These are phyloP conservation scores for Beta macrorhiza DNA, from an alignment of 179 eudicot genomes.

Conservation along the genomic window DNA sequence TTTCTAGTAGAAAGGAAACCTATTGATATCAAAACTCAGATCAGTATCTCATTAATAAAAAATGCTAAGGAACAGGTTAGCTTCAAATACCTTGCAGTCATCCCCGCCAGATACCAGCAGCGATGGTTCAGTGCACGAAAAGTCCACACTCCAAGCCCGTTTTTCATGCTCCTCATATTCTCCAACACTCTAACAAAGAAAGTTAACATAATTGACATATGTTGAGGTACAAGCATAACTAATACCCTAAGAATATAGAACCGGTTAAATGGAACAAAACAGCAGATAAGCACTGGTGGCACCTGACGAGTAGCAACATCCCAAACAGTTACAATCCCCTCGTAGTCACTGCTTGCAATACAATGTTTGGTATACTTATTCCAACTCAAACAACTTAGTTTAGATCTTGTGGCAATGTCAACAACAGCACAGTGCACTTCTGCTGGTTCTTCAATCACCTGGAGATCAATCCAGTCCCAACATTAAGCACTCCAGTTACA, in stretches of 20 bases:
- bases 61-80: neutral
- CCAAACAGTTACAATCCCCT: constrained; percentile 93
- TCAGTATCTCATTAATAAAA: neutral
- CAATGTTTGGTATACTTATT: constrained; percentile 69
- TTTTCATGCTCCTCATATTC: constrained; percentile 99
- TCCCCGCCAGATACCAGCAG: constrained; percentile 96
- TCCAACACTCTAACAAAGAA: constrained; percentile 63
- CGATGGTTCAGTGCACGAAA: constrained; percentile 79
- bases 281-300: constrained; percentile 11
- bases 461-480: constrained; percentile 24
- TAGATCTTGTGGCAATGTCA: constrained; percentile 82
- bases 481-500: neutral
- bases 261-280: constrained; percentile 2
- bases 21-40: neutral
- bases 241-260: neutral
- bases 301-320: constrained; percentile 86
- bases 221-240: neutral
- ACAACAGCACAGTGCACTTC: constrained; percentile 81
- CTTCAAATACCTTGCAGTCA: constrained; percentile 75
- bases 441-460: constrained; percentile 86
- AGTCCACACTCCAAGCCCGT: constrained; percentile 97
- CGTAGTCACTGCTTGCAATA: constrained; percentile 96
- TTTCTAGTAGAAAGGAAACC: neutral
- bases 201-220: constrained; percentile 8
- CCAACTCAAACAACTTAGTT: constrained; percentile 96